Percentiles rank a stretch among this genome's conserved stretches.
These are phyloP conservation scores for Lepidium sativum DNA, from an alignment of 345 rosid genomes.

Conservation along the genomic window DNA sequence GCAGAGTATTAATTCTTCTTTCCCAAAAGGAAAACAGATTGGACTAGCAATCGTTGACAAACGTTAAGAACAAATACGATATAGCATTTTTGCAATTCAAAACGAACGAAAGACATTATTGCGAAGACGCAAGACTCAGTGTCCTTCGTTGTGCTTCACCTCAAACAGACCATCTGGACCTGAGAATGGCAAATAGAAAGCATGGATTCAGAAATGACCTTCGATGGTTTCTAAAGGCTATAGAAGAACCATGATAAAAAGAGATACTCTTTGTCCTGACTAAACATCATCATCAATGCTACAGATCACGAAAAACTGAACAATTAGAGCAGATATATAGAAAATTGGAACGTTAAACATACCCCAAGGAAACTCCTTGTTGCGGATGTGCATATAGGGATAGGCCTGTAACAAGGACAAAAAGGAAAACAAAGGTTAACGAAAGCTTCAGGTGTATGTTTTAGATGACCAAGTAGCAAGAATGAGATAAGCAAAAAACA, in stretches of 20 bases:
- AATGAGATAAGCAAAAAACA: too few species aligned
- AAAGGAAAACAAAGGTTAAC: background rate
- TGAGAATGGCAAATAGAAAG: constrained; percentile 24
- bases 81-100: constrained; percentile 1
- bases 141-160: constrained; percentile 48
- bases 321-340: background rate
- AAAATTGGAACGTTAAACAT: constrained; percentile 14
- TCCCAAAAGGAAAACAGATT: background rate
- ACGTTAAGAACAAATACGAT: background rate
- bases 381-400: constrained; percentile 87
- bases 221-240: too few species aligned
- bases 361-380: constrained; percentile 99
- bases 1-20: constrained; percentile 6
- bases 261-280: background rate
- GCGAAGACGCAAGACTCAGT: background rate
- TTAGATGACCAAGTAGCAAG: too few species aligned
- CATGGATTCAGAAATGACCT: background rate
- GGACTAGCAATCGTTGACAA: background rate
- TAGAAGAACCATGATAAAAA: background rate
- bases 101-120: background rate
- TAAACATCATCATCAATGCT: background rate
- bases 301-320: background rate
- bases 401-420: constrained; percentile 45
- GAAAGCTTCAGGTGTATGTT: too few species aligned
- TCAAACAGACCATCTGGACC: constrained; percentile 93